Percentiles rank a stretch among this genome's conserved stretches.
These are phyloP conservation scores for Tilletia walkeri DNA, from an alignment of 1,284 basidiomycete species.

Conservation along the genomic window DNA sequence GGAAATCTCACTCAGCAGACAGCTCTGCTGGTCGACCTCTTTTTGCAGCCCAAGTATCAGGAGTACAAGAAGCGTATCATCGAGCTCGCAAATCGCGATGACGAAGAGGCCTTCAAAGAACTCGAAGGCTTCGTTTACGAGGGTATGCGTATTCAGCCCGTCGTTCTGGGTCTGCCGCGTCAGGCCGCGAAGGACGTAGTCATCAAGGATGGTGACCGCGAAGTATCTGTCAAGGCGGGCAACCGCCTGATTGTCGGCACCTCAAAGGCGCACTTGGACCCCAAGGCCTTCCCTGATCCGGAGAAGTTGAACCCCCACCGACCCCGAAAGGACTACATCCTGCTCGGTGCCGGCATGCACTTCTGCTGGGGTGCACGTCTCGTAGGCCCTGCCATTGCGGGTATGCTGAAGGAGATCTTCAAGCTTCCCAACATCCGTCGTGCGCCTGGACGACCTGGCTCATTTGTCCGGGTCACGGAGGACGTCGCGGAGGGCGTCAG, in stretches of 20 bases:
- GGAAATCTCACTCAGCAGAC: slow-evolving; percentile 26
- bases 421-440: slow-evolving; percentile 61
- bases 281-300: slow-evolving; percentile 62
- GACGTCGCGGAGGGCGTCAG: slow-evolving; percentile 19
- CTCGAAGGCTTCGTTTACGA: slow-evolving; percentile 27
- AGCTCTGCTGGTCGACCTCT: slow-evolving; percentile 28
- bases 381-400: slow-evolving; percentile 57
- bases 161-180: slow-evolving; percentile 29
- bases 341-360: slow-evolving; percentile 62
- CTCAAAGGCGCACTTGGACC: slow-evolving; percentile 54
- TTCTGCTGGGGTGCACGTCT: slow-evolving; percentile 51
- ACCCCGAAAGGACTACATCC: slow-evolving; percentile 61
- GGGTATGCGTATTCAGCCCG: slow-evolving; percentile 27
- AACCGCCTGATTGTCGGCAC: slow-evolving; percentile 33
- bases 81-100: slow-evolving; percentile 23
- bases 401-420: slow-evolving; percentile 62
- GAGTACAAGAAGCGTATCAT: slow-evolving; percentile 26
- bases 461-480: slow-evolving; percentile 50
- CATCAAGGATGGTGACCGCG: slow-evolving; percentile 24
- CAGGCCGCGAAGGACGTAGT: slow-evolving; percentile 21
- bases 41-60: slow-evolving; percentile 22
- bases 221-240: slow-evolving; percentile 35
- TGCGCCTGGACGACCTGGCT: slow-evolving; percentile 63
- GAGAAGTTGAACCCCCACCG: slow-evolving; percentile 60
- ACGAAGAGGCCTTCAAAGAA: slow-evolving; percentile 26